Conservation (phyloP, 2,329 filamentous ascomycete genomes). For the Rhinocladiella similis region DNA sequence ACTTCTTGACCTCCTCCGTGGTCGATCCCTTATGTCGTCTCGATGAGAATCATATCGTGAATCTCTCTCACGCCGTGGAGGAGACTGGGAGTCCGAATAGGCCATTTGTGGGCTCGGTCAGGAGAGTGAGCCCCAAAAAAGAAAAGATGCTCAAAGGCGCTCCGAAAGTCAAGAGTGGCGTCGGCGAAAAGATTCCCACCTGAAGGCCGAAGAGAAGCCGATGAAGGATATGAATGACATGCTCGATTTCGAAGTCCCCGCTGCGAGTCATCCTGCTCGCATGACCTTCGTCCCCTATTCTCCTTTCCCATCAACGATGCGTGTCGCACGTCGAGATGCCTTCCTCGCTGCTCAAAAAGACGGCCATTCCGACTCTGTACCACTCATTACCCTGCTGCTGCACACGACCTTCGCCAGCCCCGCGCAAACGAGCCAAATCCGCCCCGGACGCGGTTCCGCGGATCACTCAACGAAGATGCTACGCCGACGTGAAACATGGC, state of each 20-base stretch:
- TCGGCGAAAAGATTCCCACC: slow-evolving; percentile 10
- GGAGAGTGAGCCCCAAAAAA: neutral
- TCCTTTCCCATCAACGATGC: neutral
- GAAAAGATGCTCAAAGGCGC: neutral
- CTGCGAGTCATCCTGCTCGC: slow-evolving; percentile 1
- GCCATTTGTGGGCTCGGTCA: slow-evolving; percentile 10
- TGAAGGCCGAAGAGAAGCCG: neutral
- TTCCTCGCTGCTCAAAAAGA: slow-evolving; percentile 47
- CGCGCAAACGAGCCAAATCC: slow-evolving; percentile 23
- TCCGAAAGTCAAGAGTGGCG: neutral
- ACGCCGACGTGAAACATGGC: slow-evolving; percentile 37
- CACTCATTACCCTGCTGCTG: slow-evolving; percentile 38
- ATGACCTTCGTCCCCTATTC: slow-evolving; percentile 4
- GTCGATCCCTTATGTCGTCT: slow-evolving; percentile 1
- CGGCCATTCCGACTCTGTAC: slow-evolving; percentile 39
- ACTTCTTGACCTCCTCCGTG: slow-evolving; percentile 9
- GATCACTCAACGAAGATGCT: slow-evolving; percentile 32
- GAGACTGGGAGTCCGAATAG: slow-evolving; percentile 8
- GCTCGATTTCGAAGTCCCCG: slow-evolving; percentile 6
- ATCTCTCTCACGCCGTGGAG: slow-evolving; percentile 8
- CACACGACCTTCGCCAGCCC: slow-evolving; percentile 31
- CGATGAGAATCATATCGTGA: neutral
- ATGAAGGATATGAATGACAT: slow-evolving; percentile 8
- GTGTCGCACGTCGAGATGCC: slow-evolving; percentile 11
- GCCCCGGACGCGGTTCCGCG: neutral